A percentile compares a stretch with the other conserved stretches of the same genome.
Evolutionary conservation across 352 stramenopile species (phyloP).

Genomic region (Phytophthora aleatoria): DNA sequence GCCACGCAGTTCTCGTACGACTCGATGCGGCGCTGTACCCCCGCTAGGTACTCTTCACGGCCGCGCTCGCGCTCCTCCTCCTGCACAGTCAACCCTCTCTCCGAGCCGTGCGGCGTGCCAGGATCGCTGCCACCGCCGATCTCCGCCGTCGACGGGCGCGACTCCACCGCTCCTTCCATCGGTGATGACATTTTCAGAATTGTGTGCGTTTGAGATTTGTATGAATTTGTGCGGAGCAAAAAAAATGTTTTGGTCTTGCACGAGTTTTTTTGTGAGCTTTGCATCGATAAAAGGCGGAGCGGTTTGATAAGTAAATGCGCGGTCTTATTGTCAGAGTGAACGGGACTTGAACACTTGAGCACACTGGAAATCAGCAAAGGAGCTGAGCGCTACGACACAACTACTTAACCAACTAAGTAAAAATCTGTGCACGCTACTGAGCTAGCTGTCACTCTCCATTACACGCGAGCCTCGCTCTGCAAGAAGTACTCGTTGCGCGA

Average conservation of each 20-base stretch:
- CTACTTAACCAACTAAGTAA: constrained; percentile 3
- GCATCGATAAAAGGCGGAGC: too few relatives aligned
- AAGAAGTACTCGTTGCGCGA: constrained; percentile 71
- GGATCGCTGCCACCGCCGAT: constrained; percentile 8
- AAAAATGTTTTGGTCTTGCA: neutral
- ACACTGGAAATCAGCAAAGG: constrained; percentile 2
- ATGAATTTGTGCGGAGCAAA: neutral
- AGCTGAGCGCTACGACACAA: constrained; percentile 1
- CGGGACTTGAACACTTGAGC: neutral
- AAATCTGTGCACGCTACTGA: neutral
- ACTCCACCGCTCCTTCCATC: constrained; percentile 19
- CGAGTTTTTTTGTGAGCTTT: too few relatives aligned
- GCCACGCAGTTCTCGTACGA: constrained; percentile 68
- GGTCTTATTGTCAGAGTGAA: constrained; percentile 8
- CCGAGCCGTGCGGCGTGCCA: constrained; percentile 12
- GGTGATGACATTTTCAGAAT: constrained; percentile 11
- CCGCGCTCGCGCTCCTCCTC: constrained; percentile 24
- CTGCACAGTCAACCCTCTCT: constrained; percentile 10
- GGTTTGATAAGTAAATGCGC: neutral
- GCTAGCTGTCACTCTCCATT: constrained; percentile 3
- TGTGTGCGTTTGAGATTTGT: constrained; percentile 9
- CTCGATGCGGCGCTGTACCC: constrained; percentile 57
- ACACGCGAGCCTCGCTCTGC: constrained; percentile 40
- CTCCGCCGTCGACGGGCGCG: constrained; percentile 1
- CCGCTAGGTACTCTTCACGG: constrained; percentile 49